A percentile compares a stretch with the other conserved stretches of the same genome.
phyloP scores from a whole-genome alignment of 2,329 filamentous ascomycete species.

The Cercospora janseana region DNA sequence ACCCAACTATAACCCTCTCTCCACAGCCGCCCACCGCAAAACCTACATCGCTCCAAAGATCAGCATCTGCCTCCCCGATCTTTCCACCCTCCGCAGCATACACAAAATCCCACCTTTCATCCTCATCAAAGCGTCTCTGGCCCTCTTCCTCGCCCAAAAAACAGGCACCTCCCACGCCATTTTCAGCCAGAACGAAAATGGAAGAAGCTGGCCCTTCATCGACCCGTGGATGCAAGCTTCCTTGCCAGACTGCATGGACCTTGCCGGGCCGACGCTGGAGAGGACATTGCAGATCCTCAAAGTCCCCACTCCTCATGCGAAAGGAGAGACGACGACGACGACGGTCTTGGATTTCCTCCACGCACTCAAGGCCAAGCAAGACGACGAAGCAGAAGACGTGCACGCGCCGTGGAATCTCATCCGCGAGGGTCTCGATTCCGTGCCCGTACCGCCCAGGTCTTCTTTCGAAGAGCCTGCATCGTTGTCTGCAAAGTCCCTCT shows the following conservation, averaged over 20 bases:
- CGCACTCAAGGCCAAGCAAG: slow-evolving; percentile 6
- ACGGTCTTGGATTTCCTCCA: not conserved
- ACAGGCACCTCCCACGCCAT: not conserved
- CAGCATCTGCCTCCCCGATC: not conserved
- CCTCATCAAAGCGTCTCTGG: not conserved
- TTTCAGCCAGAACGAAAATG: slow-evolving; percentile 3
- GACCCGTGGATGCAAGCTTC: slow-evolving; percentile 8
- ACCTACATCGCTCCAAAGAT: not conserved
- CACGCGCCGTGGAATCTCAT: slow-evolving; percentile 4
- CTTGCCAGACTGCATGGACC: slow-evolving; percentile 7
- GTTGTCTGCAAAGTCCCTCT: not conserved
- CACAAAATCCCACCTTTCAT: slow-evolving; percentile 1
- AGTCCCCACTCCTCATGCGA: not conserved
- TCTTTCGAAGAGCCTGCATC: no score
- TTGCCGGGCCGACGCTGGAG: slow-evolving; percentile 4
- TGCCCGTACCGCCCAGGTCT: no score
- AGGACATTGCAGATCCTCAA: not conserved
- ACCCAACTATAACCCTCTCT: not conserved
- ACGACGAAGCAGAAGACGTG: not conserved
- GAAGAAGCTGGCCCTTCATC: slow-evolving; percentile 1
- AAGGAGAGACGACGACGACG: not conserved
- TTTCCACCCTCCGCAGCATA: not conserved
- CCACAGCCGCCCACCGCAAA: not conserved
- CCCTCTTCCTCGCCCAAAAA: slow-evolving; percentile 1
- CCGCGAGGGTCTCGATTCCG: not conserved